phyloP scores from a whole-genome alignment of 371 early-diverging fungal genomes.

The Lichtheimia ramosa region DNA sequence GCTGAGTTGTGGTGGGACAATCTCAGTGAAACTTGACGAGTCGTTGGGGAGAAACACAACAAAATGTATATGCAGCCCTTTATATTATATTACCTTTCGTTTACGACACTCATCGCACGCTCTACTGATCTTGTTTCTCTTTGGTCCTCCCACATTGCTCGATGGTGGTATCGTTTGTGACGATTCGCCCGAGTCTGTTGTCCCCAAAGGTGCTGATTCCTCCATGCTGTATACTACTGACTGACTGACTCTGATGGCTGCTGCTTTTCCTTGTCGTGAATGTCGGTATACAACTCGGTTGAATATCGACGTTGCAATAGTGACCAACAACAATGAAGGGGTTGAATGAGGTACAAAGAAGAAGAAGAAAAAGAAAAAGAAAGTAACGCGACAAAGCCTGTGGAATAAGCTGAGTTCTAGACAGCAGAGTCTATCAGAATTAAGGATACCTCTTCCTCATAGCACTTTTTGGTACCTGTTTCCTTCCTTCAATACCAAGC shows the following conservation, averaged over 20 bases:
- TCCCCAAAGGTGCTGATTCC: constrained; percentile 26
- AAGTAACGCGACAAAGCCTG: neutral
- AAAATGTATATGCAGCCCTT: constrained; percentile 12
- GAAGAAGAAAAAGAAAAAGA: neutral
- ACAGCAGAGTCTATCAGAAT: neutral
- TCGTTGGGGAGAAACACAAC: constrained; percentile 15
- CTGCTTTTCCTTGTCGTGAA: neutral
- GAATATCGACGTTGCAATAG: too few species aligned
- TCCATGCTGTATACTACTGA: constrained; percentile 33
- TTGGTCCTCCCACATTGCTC: constrained; percentile 24
- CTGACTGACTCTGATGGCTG: neutral
- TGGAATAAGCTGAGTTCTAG: neutral
- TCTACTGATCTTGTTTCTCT: constrained; percentile 44
- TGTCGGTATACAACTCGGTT: neutral
- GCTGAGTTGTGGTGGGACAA: constrained; percentile 13
- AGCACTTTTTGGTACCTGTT: too few species aligned
- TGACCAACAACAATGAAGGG: neutral
- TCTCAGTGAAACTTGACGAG: constrained; percentile 42
- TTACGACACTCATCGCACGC: constrained; percentile 53
- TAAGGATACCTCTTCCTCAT: too few species aligned
- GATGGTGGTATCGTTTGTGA: constrained; percentile 12
- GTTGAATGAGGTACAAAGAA: neutral
- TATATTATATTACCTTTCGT: constrained; percentile 33
- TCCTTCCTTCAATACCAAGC: too few species aligned
- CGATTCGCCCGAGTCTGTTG: constrained; percentile 32